Base-by-base conservation (phyloP, 371 early-diverging fungal genomes). In the Lichtheimia ramosa region DNA sequence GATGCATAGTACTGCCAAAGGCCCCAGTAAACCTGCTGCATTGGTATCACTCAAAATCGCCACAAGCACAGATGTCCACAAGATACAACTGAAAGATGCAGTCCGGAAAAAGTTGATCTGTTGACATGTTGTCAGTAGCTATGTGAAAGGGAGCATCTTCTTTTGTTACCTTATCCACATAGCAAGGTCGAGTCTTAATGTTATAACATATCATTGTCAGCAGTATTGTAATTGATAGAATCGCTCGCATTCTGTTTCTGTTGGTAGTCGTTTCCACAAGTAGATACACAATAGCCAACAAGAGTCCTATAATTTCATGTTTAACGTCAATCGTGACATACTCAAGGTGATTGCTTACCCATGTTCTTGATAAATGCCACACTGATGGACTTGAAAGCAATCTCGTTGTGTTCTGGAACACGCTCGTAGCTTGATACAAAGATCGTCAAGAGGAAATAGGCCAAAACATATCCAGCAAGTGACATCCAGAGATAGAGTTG, bases 311-410 rank as follows among this genome's bases (percentile, higher is more conserved):
- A 43, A 18, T 43, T 6, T 4, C 43, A 5, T 46, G 46, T 21
- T 34, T 20, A n/a, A 39, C 18, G 27, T 58, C 3, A 15, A 1
- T 42, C 1, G 34, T 41, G 48, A 14, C 39, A 42, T 12, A 10
- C 16, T 25, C 28, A 5, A 27, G 21, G 4, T 21, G 10, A n/a
- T 16, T 34, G n/a, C 21, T 57, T 77, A 78, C 85, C 82, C 80
- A 85, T 83, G 62, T 90, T 89, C 61, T 90, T 90, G 46, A 87
- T 81, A 48, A 88, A 86, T 1, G 88, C 90, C 5, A 88, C 83
- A 34, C 87, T 83, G 42, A 85, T 86, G 8, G 89, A 84, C 48
- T 82, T 82, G 69, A 85, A 90, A 34, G 86, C 86, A 24, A 89
- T 89, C 73, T 89, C 90, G 52, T 88, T 86, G 28, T 80, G 71